Evolutionary conservation across 192 early-diverging fungal species (phyloP).

Genomic region (Entophlyctis luteolus): DNA sequence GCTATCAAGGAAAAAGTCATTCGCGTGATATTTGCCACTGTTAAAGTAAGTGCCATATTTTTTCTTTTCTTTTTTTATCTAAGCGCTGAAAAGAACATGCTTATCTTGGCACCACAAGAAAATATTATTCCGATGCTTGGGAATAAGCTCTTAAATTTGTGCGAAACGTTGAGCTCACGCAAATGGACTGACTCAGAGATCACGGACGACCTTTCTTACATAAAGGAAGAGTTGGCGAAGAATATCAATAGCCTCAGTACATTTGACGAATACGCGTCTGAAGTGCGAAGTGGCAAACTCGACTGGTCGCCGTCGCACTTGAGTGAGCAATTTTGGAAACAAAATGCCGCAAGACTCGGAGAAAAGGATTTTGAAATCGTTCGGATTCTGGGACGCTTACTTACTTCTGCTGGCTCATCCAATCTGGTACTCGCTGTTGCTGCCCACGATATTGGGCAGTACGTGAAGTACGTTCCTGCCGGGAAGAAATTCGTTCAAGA

Average conservation of each 20-base stretch:
- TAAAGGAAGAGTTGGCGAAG: conserved; percentile 72
- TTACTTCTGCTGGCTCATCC: conserved; percentile 37
- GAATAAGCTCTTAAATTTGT: conserved; percentile 69
- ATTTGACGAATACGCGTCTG: conserved; percentile 92
- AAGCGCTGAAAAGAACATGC: conserved; percentile 61
- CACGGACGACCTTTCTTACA: conserved; percentile 68
- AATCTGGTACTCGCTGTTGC: conserved; percentile 79
- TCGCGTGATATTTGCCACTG: conserved; percentile 82
- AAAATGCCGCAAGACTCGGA: conserved; percentile 76
- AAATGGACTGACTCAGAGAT: conserved; percentile 94
- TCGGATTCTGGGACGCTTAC: conserved; percentile 17
- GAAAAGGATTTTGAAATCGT: conserved; percentile 77
- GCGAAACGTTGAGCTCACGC: conserved; percentile 70
- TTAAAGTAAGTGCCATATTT: conserved; percentile 51
- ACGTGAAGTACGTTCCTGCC: conserved; percentile 77
- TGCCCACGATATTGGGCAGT: conserved; percentile 92
- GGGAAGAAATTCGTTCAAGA: conserved; percentile 91
- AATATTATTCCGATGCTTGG: conserved; percentile 87
- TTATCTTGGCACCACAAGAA: conserved; percentile 68
- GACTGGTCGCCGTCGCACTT: conserved; percentile 92
- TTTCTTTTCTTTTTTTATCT: neutral
- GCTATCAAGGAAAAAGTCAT: conserved; percentile 99
- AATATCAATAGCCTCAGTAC: conserved; percentile 55
- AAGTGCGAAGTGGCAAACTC: conserved; percentile 80
- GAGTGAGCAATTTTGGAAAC: conserved; percentile 93